Evolutionary conservation across 108 stramenopile species (phyloP).

Genomic region (Fragilaria radians): DNA sequence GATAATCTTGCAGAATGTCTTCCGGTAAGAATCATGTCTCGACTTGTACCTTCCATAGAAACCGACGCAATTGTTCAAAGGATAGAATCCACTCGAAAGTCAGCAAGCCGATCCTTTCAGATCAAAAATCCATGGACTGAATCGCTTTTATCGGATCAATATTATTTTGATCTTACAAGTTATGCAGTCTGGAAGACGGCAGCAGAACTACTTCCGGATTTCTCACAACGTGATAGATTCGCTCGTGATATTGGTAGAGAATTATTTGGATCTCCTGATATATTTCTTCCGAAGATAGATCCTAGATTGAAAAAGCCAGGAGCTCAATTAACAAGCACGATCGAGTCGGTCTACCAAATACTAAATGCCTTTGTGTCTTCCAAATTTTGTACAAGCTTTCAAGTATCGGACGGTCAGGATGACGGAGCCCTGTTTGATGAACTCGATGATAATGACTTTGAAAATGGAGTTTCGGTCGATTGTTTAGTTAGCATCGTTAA

Average conservation of each 20-base stretch:
- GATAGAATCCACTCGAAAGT: conserved; percentile 21
- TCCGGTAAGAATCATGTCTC: conserved; percentile 15
- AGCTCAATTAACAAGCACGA: conserved; percentile 29
- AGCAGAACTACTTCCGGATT: conserved; percentile 46
- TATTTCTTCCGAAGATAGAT: background rate
- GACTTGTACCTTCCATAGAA: no score
- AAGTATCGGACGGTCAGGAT: conserved; percentile 21
- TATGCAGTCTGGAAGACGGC: conserved; percentile 81
- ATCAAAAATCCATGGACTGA: conserved; percentile 46
- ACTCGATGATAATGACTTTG: conserved; percentile 63
- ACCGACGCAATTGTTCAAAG: conserved; percentile 16
- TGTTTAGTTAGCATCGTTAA: conserved; percentile 61
- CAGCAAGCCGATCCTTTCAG: conserved; percentile 38
- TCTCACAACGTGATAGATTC: conserved; percentile 48
- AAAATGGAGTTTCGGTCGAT: conserved; percentile 44
- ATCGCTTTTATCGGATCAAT: conserved; percentile 55
- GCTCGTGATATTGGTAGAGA: conserved; percentile 45
- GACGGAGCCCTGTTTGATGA: conserved; percentile 61
- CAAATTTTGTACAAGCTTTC: conserved; percentile 38
- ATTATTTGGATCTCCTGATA: background rate
- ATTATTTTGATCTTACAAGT: conserved; percentile 74
- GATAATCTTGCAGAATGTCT: conserved; percentile 28
- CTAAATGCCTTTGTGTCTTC: conserved; percentile 39
- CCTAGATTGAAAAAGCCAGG: conserved; percentile 14
- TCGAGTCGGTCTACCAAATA: conserved; percentile 38